These are phyloP conservation scores for Cercospora sp. DNA, from an alignment of 2,329 filamentous ascomycete genomes.

Conservation along the genomic window DNA sequence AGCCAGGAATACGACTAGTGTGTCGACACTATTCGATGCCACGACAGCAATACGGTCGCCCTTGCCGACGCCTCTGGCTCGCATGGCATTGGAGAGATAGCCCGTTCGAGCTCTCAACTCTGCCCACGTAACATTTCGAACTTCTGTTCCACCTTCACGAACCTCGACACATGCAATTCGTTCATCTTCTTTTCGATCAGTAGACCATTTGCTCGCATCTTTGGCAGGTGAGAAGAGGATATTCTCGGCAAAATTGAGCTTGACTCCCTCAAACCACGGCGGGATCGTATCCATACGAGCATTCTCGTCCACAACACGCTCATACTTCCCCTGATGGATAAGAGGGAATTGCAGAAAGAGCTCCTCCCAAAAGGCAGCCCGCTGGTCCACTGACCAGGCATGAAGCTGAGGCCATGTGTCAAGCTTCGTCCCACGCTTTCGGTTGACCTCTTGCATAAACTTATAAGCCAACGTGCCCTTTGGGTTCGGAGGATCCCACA, in stretches of 20 bases:
- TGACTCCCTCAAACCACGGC: slow-evolving; percentile 73
- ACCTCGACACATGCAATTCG: slow-evolving; percentile 72
- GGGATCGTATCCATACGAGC: slow-evolving; percentile 71
- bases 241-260: slow-evolving; percentile 79
- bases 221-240: slow-evolving; percentile 61
- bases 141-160: slow-evolving; percentile 62
- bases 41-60: slow-evolving; percentile 77
- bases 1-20: slow-evolving; percentile 69
- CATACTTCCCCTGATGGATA: slow-evolving; percentile 61
- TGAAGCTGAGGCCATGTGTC: slow-evolving; percentile 71
- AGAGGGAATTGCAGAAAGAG: slow-evolving; percentile 62
- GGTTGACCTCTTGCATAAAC: slow-evolving; percentile 68
- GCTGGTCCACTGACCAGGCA: slow-evolving; percentile 64
- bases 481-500: slow-evolving; percentile 48
- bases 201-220: slow-evolving; percentile 53
- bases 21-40: slow-evolving; percentile 73
- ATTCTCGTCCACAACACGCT: slow-evolving; percentile 64
- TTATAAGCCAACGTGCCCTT: slow-evolving; percentile 61
- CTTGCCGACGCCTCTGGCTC: slow-evolving; percentile 63
- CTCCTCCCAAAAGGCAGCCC: slow-evolving; percentile 65
- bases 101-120: slow-evolving; percentile 63
- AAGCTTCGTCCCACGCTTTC: slow-evolving; percentile 57
- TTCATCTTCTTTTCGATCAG: slow-evolving; percentile 66
- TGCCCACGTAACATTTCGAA: slow-evolving; percentile 63
- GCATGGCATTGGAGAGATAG: slow-evolving; percentile 65